phyloP scores from a whole-genome alignment of 371 early-diverging fungal genomes.

The Rhizomucor miehei region DNA sequence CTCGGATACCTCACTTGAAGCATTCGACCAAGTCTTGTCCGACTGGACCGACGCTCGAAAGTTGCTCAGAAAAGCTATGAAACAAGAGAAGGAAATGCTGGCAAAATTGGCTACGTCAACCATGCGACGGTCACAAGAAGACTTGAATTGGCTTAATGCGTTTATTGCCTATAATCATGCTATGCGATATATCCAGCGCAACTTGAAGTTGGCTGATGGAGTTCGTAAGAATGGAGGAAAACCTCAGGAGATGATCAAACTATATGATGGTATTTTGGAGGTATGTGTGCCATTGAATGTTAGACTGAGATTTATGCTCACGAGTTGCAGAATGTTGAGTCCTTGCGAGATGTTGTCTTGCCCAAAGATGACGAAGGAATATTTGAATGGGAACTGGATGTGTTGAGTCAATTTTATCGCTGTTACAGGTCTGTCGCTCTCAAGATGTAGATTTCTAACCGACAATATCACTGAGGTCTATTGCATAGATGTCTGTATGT shows the following conservation, averaged over 20 bases:
- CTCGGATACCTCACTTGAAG: conserved; percentile 21
- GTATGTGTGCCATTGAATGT: conserved; percentile 23
- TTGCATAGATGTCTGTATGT: conserved; percentile 43
- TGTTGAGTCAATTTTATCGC: conserved; percentile 50
- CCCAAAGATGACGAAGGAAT: conserved; percentile 43
- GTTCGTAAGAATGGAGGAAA: conserved; percentile 37
- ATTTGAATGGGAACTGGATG: conserved; percentile 52
- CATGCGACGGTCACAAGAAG: conserved; percentile 12
- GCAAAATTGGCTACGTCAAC: conserved; percentile 67
- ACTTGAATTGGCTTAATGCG: conserved; percentile 52
- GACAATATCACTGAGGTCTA: too few species aligned
- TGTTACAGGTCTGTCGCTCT: conserved; percentile 42
- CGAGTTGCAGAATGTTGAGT: conserved; percentile 50
- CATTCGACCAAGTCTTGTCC: conserved; percentile 51
- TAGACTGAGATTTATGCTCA: conserved; percentile 45
- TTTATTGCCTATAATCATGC: conserved; percentile 59
- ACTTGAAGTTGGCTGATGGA: conserved; percentile 41
- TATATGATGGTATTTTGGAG: conserved; percentile 67
- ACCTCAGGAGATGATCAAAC: conserved; percentile 63
- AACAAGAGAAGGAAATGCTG: conserved; percentile 63
- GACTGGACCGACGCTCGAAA: conserved; percentile 63
- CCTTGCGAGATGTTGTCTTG: conserved; percentile 52
- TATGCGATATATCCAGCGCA: conserved; percentile 54
- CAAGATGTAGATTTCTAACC: too few species aligned
- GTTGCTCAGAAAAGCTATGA: conserved; percentile 55